A percentile compares a stretch with the other conserved stretches of the same genome.
These are phyloP conservation scores for Hypoxylon sp. DNA, from an alignment of 2,329 filamentous ascomycete genomes.

Conservation along the genomic window DNA sequence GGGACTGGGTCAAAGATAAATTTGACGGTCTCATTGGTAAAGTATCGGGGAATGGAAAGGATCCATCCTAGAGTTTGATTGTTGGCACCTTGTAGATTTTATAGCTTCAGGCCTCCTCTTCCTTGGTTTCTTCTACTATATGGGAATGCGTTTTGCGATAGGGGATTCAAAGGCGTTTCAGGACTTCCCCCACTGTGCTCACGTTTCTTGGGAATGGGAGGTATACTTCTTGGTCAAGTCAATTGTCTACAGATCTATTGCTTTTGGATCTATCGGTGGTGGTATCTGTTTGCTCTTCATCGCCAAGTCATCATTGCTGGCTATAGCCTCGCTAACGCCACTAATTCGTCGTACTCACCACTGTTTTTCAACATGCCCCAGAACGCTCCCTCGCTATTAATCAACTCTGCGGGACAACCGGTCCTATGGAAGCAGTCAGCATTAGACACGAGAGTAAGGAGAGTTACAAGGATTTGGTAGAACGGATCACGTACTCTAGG, in stretches of 20 bases:
- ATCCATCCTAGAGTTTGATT: slow-evolving; percentile 6
- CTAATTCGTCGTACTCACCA: slow-evolving; percentile 15
- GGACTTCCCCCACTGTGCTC: neutral
- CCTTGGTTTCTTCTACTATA: neutral
- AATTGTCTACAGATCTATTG: neutral
- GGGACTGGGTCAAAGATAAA: slow-evolving; percentile 42
- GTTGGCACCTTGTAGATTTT: neutral
- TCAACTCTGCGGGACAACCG: slow-evolving; percentile 9
- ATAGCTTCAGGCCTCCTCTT: neutral
- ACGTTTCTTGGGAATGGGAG: neutral
- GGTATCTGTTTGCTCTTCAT: neutral
- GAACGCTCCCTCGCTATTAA: slow-evolving; percentile 13
- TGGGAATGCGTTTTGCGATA: neutral
- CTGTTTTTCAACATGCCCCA: slow-evolving; percentile 27
- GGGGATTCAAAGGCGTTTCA: slow-evolving; percentile 9
- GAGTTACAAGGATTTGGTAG: neutral
- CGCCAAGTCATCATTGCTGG: neutral
- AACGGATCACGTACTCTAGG: slow-evolving; percentile 45
- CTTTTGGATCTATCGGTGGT: neutral
- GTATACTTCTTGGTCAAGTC: neutral
- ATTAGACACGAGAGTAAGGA: neutral
- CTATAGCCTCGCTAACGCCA: slow-evolving; percentile 1
- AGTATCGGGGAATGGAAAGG: slow-evolving; percentile 22
- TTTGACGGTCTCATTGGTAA: slow-evolving; percentile 35
- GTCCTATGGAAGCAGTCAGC: slow-evolving; percentile 10